A percentile compares a stretch with the other conserved stretches of the same genome.
Evolutionary conservation across 306 rosid species (phyloP).

Genomic region (Comarum palustre): DNA sequence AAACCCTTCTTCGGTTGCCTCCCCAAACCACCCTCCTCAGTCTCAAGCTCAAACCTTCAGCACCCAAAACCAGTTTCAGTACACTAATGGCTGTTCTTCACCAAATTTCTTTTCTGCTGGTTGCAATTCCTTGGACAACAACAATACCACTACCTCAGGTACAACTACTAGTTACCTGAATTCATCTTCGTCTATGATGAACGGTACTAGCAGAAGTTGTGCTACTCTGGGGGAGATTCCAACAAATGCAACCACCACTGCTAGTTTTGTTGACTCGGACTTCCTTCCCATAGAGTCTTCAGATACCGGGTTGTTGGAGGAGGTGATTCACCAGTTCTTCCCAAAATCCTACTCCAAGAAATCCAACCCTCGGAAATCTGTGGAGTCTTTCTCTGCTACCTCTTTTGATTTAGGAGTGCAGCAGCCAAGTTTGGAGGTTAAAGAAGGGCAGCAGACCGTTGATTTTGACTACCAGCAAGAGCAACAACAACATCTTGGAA

Average conservation of each 20-base stretch:
- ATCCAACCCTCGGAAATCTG: neutral
- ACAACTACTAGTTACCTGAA: neutral
- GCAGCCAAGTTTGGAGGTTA: too few relatives aligned
- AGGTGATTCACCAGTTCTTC: constrained; percentile 56
- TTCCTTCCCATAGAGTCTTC: constrained; percentile 52
- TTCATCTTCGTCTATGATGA: neutral
- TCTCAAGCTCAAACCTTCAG: neutral
- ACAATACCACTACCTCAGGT: neutral
- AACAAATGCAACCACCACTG: neutral
- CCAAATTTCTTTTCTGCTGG: neutral
- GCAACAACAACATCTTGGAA: constrained; percentile 5
- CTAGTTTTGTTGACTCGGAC: constrained; percentile 18
- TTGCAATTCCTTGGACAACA: neutral
- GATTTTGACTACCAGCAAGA: constrained; percentile 27
- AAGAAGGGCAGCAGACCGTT: constrained; percentile 17
- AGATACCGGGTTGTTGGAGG: constrained; percentile 72
- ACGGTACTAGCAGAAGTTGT: neutral
- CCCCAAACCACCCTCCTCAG: constrained; percentile 17
- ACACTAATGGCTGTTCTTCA: neutral
- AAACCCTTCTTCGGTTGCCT: neutral
- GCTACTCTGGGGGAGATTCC: neutral
- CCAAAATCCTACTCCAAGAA: constrained; percentile 39
- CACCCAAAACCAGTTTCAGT: neutral
- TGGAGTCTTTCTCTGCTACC: neutral
- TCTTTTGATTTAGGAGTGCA: neutral